Percentiles rank a stretch among this genome's conserved stretches.
These are phyloP conservation scores for Malassezia psittaci DNA, from an alignment of 1,284 basidiomycete genomes.

Conservation along the genomic window DNA sequence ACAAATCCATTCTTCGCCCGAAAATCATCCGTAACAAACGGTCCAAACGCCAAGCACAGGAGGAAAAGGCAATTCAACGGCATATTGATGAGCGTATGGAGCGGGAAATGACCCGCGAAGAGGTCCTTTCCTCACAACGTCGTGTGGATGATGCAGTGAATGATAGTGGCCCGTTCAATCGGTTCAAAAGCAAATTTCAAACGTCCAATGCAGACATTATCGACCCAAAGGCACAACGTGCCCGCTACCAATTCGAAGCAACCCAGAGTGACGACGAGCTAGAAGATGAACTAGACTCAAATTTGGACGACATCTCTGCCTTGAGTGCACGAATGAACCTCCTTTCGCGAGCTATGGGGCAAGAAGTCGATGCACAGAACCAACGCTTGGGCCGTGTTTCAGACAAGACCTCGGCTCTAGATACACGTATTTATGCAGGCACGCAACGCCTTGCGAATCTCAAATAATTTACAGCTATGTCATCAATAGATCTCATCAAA, in stretches of 20 bases:
- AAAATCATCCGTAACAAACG: conserved; percentile 52
- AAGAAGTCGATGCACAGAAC: conserved; percentile 42
- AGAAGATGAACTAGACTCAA: conserved; percentile 69
- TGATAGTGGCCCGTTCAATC: conserved; percentile 30
- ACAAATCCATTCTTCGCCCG: conserved; percentile 78
- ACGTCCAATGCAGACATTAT: conserved; percentile 48
- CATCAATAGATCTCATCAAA: conserved; percentile 64
- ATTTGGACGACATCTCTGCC: conserved; percentile 76
- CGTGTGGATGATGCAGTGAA: conserved; percentile 64
- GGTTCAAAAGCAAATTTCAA: conserved; percentile 22
- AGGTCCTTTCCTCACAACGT: conserved; percentile 75
- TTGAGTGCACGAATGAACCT: conserved; percentile 73
- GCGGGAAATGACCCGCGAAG: conserved; percentile 50
- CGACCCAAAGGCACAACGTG: conserved; percentile 59
- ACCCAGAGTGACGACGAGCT: conserved; percentile 86
- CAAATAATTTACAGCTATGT: conserved; percentile 19
- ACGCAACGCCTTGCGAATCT: conserved; percentile 40
- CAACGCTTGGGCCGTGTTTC: conserved; percentile 34
- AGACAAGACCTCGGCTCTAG: conserved; percentile 40
- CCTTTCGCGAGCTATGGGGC: conserved; percentile 70
- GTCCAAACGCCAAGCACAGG: conserved; percentile 75
- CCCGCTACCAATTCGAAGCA: conserved; percentile 87
- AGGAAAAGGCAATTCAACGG: conserved; percentile 73
- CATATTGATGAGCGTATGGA: conserved; percentile 81
- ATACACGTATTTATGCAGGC: conserved; percentile 41